phyloP scores from a whole-genome alignment of 495 filamentous ascomycete species.

The Barbatosphaeria neglecta region DNA sequence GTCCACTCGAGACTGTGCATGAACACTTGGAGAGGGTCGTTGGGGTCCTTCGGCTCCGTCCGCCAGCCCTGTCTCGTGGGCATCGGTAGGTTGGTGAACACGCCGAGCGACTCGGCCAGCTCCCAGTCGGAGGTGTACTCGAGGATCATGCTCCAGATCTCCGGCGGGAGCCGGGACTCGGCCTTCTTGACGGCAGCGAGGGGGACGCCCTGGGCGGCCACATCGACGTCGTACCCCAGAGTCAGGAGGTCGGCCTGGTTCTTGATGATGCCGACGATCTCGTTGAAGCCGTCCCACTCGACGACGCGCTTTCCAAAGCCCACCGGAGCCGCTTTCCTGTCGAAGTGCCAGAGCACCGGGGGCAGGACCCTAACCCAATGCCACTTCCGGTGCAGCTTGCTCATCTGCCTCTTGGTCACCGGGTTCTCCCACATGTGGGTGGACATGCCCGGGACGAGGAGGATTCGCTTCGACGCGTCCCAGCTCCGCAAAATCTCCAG shows the following conservation, averaged over 20 bases:
- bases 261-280: slow-evolving; percentile 53
- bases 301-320: slow-evolving; percentile 30
- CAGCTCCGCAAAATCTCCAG: slow-evolving; percentile 67
- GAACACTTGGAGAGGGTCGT: slow-evolving; percentile 38
- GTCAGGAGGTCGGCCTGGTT: slow-evolving; percentile 53
- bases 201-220: slow-evolving; percentile 24
- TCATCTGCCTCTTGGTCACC: slow-evolving; percentile 69
- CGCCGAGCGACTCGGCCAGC: slow-evolving; percentile 62
- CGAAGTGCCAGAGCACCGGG: slow-evolving; percentile 65
- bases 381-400: slow-evolving; percentile 69
- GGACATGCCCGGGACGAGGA: slow-evolving; percentile 76
- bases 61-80: slow-evolving; percentile 56
- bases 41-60: slow-evolving; percentile 22
- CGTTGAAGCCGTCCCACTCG: slow-evolving; percentile 56
- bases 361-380: slow-evolving; percentile 63
- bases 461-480: slow-evolving; percentile 72
- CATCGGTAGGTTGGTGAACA: slow-evolving; percentile 63
- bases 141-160: slow-evolving; percentile 82
- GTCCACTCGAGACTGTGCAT: slow-evolving; percentile 65
- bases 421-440: slow-evolving; percentile 76
- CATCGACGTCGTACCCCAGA: slow-evolving; percentile 46
- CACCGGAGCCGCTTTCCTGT: slow-evolving; percentile 26
- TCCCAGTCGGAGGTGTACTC: slow-evolving; percentile 84
- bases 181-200: slow-evolving; percentile 15
- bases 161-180: slow-evolving; percentile 48